Evolutionary conservation across 176 grass and related monocot species (phyloP), one percentile per base, ranked within the genome.

Genomic region (Phoenix roebelenii): DNA sequence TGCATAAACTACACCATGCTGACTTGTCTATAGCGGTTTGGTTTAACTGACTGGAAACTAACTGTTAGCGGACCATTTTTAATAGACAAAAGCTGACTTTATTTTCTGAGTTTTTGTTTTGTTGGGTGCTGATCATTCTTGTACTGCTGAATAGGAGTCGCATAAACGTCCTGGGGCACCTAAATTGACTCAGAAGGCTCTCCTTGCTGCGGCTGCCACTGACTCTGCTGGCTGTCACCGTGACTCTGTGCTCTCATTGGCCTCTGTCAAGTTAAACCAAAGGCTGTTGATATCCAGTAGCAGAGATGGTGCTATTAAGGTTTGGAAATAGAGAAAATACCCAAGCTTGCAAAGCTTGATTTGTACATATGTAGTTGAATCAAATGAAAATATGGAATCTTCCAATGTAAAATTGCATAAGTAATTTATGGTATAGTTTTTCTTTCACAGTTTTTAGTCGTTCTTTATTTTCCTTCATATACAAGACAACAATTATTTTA

Each of bases 231-330:
- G 93, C 17, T 97, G 87, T 58, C 93, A 97, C 73, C 83, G 84
- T 1, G 93, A 98, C 12, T 65, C 87, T 0, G 72, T 98, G 60
- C 76, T 98, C 0, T 83, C 93, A 0, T 3, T 98, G 59, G 93
- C 93, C 9, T 85, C 93, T n/a, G 70, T 88, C 64, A 92, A 92
- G 44, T 54, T 98, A 52, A 92, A 75, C 79, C 93, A 98, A 51
- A 80, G 93, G 52, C 55, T 84, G 49, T 74, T 98, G 70, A 52
- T 98, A 72, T 98, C 93, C 3, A 89, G 52, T 44, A 88, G 93
- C 55, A 76, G 93, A 80, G 93, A 98, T 16, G 93, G 87, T 22
- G 87, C 84, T 18, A 74, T 97, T 64, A 97, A 97, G 77, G 87
- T 97, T 44, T 97, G 93, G 93, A 97, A 91, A 72, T 97, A 91